Evolutionary conservation across 2,329 filamentous ascomycete genomes (phyloP).

Genomic region (Cladosporium halotolerans): DNA sequence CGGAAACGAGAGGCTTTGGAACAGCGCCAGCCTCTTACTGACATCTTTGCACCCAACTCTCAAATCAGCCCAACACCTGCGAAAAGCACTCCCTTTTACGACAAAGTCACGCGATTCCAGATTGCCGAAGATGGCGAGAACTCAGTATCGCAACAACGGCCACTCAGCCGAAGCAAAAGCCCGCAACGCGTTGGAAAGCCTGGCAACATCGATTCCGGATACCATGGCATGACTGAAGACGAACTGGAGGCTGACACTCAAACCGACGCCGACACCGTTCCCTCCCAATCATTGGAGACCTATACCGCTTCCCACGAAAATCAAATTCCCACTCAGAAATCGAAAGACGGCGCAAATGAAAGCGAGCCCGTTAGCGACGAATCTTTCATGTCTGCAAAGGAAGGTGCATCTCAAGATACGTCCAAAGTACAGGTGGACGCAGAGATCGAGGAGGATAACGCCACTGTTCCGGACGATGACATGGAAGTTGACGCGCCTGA

Average conservation of each 20-base stretch:
- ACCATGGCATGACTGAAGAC: conserved; percentile 60
- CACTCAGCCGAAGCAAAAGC: conserved; percentile 27
- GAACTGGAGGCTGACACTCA: conserved; percentile 37
- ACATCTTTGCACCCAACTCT: conserved; percentile 42
- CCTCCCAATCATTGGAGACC: conserved; percentile 6
- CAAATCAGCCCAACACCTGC: conserved; percentile 47
- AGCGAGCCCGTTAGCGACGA: conserved; percentile 31
- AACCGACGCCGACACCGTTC: conserved; percentile 4
- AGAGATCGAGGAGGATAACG: conserved; percentile 29
- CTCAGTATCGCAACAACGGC: conserved; percentile 21
- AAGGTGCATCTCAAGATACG: conserved; percentile 30
- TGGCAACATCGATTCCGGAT: conserved; percentile 57
- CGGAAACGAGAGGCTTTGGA: conserved; percentile 54
- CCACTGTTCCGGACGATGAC: conserved; percentile 17
- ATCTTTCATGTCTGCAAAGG: conserved; percentile 45
- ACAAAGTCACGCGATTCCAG: conserved; percentile 53
- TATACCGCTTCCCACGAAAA: conserved; percentile 22
- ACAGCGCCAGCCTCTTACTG: conserved; percentile 48
- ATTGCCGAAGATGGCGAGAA: conserved; percentile 51
- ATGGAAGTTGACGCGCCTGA: conserved; percentile 24
- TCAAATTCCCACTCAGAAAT: conserved; percentile 27
- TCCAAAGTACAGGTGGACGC: conserved; percentile 17
- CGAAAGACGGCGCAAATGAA: conserved; percentile 19
- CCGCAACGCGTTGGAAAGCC: conserved; percentile 29
- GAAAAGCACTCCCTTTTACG: conserved; percentile 44